Evolutionary conservation across 2,329 filamentous ascomycete genomes (phyloP), one percentile per base, ranked within the genome.

Genomic region (Hypoxylon sp.): DNA sequence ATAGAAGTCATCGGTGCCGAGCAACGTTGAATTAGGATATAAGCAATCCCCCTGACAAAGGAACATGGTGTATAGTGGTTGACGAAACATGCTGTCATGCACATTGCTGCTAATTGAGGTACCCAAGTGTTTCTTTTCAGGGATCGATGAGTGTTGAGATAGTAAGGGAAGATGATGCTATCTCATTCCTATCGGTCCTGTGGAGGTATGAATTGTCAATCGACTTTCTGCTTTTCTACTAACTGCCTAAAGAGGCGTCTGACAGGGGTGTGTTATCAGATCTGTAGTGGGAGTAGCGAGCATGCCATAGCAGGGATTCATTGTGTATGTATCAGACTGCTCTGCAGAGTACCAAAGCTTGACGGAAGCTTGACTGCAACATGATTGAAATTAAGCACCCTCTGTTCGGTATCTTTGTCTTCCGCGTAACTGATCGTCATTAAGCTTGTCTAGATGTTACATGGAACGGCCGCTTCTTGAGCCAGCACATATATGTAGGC

Each of bases 211-310:
- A 29, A n/a, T 11, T 46, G 29, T 24, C 24, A 13, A n/a, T 56
- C 46, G 31, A 13, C 31, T 53, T 53, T 21, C 42, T 53, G 17
- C 8, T 11, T 27, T 6, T 51, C 6, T 62, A 21, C 11, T 35
- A 61, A 59, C 57, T 67, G 60, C 64, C 68, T 70, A 70, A 70
- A 62, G 24, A 57, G 62, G 32, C 27, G 21, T 53, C 42, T 13
- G 17, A 51, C 58, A 53, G 32, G 42, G 61, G 29, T 21, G 29
- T 24, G 47, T 52, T 55, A 67, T 62, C 60, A 64, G 42, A 62
- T 55, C 64, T 21, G 17, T 56, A 21, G 48, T 46, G 53, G 46
- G 35, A 59, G 50, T 44, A 8, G 29, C 13, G 24, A 54, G 29
- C 29, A 58, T 55, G 48, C n/a, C 44, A 60, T 46, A 15, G n/a